Conservation (phyloP, 108 stramenopile species). For the Licmophora abbreviata region DNA sequence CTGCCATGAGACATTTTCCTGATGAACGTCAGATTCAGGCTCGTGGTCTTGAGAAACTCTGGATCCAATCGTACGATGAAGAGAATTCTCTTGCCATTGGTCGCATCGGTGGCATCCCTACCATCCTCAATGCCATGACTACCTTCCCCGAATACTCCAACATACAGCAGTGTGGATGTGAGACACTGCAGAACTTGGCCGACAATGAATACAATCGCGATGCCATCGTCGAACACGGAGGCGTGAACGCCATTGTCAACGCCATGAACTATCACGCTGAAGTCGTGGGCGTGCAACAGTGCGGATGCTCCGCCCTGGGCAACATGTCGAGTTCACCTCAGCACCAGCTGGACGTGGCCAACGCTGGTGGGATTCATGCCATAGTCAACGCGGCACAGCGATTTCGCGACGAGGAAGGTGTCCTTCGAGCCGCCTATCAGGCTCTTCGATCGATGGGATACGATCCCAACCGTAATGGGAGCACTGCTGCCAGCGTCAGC, state of each 20-base stretch:
- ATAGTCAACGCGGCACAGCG: constrained; percentile 8
- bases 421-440: constrained; percentile 9
- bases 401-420: constrained; percentile 2
- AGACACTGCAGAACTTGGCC: constrained; percentile 30
- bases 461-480: constrained; percentile 7
- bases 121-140: constrained; percentile 36
- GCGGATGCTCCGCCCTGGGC: constrained; percentile 4
- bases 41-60: constrained; percentile 32
- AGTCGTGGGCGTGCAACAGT: constrained; percentile 7
- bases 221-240: constrained; percentile 11
- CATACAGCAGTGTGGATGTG: constrained; percentile 28
- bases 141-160: constrained; percentile 15
- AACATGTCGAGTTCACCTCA: not conserved
- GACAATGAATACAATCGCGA: constrained; percentile 7
- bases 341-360: constrained; percentile 8
- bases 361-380: constrained; percentile 3
- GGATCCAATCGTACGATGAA: constrained; percentile 38
- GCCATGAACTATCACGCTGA: constrained; percentile 11
- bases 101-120: constrained; percentile 26
- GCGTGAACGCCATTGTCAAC: constrained; percentile 2
- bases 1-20: constrained; percentile 26
- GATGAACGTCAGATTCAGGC: constrained; percentile 26
- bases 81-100: constrained; percentile 23
- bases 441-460: constrained; percentile 8
- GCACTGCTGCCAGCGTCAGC: too few species aligned